Conservation (phyloP, 495 filamentous ascomycete genomes). For the Penicillium diatomitis region DNA sequence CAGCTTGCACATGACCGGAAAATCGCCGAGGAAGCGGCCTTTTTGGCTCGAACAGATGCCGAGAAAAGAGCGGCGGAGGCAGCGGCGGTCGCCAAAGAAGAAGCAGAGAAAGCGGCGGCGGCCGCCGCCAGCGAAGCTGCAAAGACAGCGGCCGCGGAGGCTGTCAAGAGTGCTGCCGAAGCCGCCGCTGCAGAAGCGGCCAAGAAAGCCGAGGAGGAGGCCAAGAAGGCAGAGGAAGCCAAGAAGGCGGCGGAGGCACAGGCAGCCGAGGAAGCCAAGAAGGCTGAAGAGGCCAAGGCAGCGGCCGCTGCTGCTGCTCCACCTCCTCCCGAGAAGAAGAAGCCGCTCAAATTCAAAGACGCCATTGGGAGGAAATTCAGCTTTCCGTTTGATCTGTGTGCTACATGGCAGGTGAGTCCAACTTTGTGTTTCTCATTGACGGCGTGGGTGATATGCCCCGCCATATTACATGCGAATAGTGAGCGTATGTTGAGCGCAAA, state of each 20-base stretch:
- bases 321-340: constrained; percentile 42
- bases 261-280: not conserved
- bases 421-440: too few relatives aligned
- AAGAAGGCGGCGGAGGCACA: constrained; percentile 4
- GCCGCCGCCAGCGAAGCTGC: constrained; percentile 6
- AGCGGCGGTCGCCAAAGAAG: constrained; percentile 20
- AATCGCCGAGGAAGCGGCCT: constrained; percentile 31
- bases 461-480: too few relatives aligned
- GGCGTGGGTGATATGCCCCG: too few relatives aligned
- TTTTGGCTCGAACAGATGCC: constrained; percentile 32
- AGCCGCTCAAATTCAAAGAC: constrained; percentile 76
- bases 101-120: constrained; percentile 18
- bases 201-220: not conserved
- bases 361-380: constrained; percentile 79
- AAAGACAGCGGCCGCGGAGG: constrained; percentile 4
- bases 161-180: constrained; percentile 7
- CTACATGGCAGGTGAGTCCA: constrained; percentile 62
- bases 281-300: constrained; percentile 3
- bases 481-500: too few relatives aligned
- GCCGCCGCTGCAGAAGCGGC: constrained; percentile 8
- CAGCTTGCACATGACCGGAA: constrained; percentile 35
- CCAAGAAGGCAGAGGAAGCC: not conserved
- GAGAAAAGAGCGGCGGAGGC: constrained; percentile 17
- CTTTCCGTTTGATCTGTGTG: constrained; percentile 73
- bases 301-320: constrained; percentile 9